Conservation (phyloP, 148 eudicot genomes). For the Chenopodium suecicum region DNA sequence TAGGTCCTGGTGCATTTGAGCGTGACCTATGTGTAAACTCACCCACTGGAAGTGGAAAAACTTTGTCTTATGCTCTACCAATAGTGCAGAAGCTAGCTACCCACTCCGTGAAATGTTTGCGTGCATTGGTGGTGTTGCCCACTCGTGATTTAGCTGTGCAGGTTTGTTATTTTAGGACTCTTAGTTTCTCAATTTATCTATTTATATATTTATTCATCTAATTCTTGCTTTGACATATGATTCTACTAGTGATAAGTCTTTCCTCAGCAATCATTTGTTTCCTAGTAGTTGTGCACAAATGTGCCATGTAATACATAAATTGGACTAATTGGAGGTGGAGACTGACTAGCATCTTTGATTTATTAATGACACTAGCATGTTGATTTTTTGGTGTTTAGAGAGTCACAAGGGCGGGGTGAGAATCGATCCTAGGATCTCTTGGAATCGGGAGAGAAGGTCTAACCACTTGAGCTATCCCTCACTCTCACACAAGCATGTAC, state of each 20-base stretch:
- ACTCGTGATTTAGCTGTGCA: slow-evolving; percentile 93
- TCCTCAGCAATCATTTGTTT: not conserved
- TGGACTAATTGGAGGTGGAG: not conserved
- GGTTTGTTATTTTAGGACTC: slow-evolving; percentile 43
- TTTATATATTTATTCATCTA: not conserved
- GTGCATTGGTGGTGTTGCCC: slow-evolving; percentile 90
- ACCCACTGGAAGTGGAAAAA: slow-evolving; percentile 96
- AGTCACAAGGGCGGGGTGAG: too few species aligned
- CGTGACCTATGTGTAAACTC: slow-evolving; percentile 90
- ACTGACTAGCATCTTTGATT: not conserved
- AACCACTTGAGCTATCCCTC: too few species aligned
- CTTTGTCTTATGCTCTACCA: slow-evolving; percentile 84
- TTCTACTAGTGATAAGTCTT: not conserved
- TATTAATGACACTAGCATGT: not conserved
- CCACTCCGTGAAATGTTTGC: slow-evolving; percentile 65
- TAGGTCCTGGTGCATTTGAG: slow-evolving; percentile 92
- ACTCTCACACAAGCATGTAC: too few species aligned
- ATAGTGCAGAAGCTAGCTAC: slow-evolving; percentile 73
- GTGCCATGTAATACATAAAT: not conserved
- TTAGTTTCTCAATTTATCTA: not conserved
- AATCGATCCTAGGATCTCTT: too few species aligned
- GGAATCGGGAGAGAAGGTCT: too few species aligned
- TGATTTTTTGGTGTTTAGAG: too few species aligned
- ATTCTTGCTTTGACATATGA: not conserved
- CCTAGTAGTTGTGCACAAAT: not conserved